Percentiles rank a stretch among this genome's conserved stretches.
phyloP scores from a whole-genome alignment of 2,329 filamentous ascomycete genomes.

The Stagonosporopsis vannaccii region DNA sequence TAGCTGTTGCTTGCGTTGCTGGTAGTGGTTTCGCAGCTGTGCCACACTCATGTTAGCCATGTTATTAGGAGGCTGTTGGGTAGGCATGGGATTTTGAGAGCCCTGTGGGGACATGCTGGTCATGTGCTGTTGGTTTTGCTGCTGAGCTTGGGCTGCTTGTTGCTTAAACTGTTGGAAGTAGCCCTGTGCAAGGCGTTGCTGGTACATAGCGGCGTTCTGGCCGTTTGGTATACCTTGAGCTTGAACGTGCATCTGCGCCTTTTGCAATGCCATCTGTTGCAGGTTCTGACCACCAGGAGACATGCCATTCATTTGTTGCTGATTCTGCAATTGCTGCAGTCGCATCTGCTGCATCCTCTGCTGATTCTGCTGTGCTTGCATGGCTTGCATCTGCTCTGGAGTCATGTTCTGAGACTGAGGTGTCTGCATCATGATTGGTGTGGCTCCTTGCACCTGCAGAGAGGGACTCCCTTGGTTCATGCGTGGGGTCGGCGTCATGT shows the following conservation, averaged over 20 bases:
- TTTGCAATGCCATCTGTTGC: conserved; percentile 43
- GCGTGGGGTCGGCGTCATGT: conserved; percentile 51
- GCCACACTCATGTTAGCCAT: conserved; percentile 38
- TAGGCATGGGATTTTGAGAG: conserved; percentile 32
- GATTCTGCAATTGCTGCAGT: conserved; percentile 14
- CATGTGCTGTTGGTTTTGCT: conserved; percentile 35
- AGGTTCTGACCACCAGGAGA: conserved; percentile 31
- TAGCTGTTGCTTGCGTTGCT: conserved; percentile 34
- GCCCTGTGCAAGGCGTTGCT: conserved; percentile 35
- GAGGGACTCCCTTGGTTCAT: conserved; percentile 49
- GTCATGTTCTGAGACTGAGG: conserved; percentile 45
- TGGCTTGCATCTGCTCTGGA: conserved; percentile 44
- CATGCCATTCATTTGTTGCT: conserved; percentile 20
- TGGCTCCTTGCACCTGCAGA: conserved; percentile 43
- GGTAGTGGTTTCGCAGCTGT: conserved; percentile 37
- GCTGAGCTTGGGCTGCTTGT: conserved; percentile 33
- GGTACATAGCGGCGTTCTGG: conserved; percentile 37
- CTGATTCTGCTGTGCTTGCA: conserved; percentile 37
- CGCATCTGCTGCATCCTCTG: conserved; percentile 29
- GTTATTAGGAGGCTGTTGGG: conserved; percentile 29
- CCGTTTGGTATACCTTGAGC: conserved; percentile 42
- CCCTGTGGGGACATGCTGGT: conserved; percentile 42
- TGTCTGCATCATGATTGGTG: conserved; percentile 49
- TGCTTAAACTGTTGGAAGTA: conserved; percentile 33
- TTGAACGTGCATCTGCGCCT: conserved; percentile 43